Conservation (phyloP, 345 rosid species). For the Nasturtium officinale region DNA sequence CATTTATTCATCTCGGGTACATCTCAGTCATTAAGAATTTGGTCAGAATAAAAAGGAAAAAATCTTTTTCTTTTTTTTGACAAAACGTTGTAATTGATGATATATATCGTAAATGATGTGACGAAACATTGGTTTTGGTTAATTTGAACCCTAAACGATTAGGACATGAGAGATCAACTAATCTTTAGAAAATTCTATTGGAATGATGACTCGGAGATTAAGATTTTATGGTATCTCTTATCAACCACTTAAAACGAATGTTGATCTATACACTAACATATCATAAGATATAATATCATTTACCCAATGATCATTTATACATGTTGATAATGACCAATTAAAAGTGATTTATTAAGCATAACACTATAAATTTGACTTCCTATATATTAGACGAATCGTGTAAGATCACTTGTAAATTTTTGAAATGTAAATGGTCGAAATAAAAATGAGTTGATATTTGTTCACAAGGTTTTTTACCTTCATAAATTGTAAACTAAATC, state of each 20-base stretch:
- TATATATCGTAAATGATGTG: conserved; percentile 30
- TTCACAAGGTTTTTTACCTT: not conserved
- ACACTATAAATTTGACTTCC: not conserved
- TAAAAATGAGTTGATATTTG: not conserved
- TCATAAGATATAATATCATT: conserved; percentile 27
- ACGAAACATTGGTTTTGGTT: conserved; percentile 22
- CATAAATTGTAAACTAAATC: not conserved
- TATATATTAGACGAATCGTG: not conserved
- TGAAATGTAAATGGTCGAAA: not conserved
- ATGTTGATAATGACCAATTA: conserved; percentile 6
- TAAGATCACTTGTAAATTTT: not conserved
- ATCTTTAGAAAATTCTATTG: conserved; percentile 3
- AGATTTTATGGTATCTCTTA: conserved; percentile 29
- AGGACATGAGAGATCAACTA: conserved; percentile 30
- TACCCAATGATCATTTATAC: not conserved
- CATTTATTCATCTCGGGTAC: too few species aligned
- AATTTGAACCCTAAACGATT: conserved; percentile 9
- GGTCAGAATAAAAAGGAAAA: not conserved
- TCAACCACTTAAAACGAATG: conserved; percentile 35
- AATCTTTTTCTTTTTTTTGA: too few species aligned
- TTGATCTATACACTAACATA: conserved; percentile 39
- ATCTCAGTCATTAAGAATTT: too few species aligned
- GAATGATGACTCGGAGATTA: conserved; percentile 26
- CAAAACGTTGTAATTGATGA: too few species aligned
- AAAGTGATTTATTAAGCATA: conserved; percentile 6